Evolutionary conservation across 2,329 filamentous ascomycete genomes (phyloP).

Genomic region (Botrytis tulipae): DNA sequence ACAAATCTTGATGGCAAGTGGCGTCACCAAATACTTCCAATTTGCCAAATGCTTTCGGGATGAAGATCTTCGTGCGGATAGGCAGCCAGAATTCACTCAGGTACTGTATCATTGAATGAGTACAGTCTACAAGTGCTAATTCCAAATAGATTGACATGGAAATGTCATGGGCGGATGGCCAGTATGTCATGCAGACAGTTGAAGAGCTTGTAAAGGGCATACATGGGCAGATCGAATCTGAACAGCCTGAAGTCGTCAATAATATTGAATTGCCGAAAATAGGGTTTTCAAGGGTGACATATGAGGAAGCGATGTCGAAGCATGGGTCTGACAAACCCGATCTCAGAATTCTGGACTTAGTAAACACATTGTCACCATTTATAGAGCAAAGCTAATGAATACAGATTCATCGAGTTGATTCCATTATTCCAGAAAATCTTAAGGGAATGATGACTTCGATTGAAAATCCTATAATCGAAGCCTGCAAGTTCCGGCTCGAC

Average conservation of each 20-base stretch:
- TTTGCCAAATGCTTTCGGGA: slow-evolving; percentile 95
- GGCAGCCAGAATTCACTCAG: slow-evolving; percentile 96
- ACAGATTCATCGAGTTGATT: slow-evolving; percentile 65
- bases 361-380: slow-evolving; percentile 39
- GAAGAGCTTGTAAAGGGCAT: slow-evolving; percentile 33
- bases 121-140: slow-evolving; percentile 19
- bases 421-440: slow-evolving; percentile 62
- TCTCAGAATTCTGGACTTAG: slow-evolving; percentile 67
- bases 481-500: slow-evolving; percentile 63
- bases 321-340: slow-evolving; percentile 96
- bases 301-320: slow-evolving; percentile 71
- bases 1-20: slow-evolving; percentile 92
- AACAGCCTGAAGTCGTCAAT: not conserved
- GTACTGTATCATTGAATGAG: slow-evolving; percentile 42
- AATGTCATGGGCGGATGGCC: slow-evolving; percentile 77
- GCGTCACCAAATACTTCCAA: slow-evolving; percentile 80
- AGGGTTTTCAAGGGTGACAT: slow-evolving; percentile 51
- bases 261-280: slow-evolving; percentile 4
- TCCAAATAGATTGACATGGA: slow-evolving; percentile 76
- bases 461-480: slow-evolving; percentile 68
- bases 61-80: slow-evolving; percentile 86
- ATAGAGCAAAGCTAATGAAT: slow-evolving; percentile 31
- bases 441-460: slow-evolving; percentile 72
- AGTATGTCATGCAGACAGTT: slow-evolving; percentile 61
- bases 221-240: slow-evolving; percentile 23